Conservation (phyloP, 169 alveolate genomes). For the Plasmodium berghei region DNA sequence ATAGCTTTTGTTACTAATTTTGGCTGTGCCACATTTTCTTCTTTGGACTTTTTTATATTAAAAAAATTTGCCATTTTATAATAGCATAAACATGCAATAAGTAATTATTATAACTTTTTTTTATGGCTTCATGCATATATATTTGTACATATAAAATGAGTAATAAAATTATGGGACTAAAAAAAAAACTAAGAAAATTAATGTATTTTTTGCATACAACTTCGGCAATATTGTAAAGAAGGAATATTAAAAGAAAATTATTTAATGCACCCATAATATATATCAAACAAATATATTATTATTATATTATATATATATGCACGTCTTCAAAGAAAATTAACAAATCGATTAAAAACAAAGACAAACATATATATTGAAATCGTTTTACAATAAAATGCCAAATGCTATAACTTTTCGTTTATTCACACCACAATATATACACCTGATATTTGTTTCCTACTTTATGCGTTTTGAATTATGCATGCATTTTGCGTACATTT, state of each 20-base stretch:
- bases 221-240: background rate
- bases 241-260: background rate
- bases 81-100: background rate
- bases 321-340: too few relatives aligned
- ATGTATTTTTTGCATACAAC: too few relatives aligned
- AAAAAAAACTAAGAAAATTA: background rate
- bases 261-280: background rate
- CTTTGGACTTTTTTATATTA: slow-evolving; percentile 56
- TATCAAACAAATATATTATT: background rate
- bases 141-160: background rate
- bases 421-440: background rate
- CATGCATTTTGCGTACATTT: background rate
- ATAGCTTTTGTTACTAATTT: slow-evolving; percentile 73
- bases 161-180: background rate
- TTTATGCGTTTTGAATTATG: background rate
- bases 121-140: background rate
- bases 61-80: slow-evolving; percentile 60
- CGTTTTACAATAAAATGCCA: background rate
- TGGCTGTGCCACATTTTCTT: slow-evolving; percentile 68
- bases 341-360: too few relatives aligned
- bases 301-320: background rate
- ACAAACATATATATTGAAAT: too few relatives aligned
- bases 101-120: background rate
- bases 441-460: background rate
- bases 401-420: background rate